Evolutionary conservation across 139 green algal genomes (phyloP).

Genomic region (Micromonas commoda): DNA sequence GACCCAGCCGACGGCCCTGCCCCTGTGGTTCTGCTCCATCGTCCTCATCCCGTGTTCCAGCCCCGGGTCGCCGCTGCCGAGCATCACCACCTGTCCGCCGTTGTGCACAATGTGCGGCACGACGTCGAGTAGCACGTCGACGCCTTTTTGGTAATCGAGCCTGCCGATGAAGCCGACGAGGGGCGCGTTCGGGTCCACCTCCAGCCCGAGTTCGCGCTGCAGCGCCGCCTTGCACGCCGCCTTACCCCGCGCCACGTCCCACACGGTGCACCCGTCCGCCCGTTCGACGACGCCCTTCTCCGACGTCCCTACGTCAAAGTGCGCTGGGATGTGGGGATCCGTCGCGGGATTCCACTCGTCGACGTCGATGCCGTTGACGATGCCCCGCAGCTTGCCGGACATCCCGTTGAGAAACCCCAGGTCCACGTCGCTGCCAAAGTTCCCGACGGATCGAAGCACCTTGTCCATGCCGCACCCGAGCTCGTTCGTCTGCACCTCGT

Average conservation of each 20-base stretch:
- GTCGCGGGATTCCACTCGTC: conserved; percentile 49
- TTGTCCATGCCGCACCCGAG: conserved; percentile 51
- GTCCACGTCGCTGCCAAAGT: conserved; percentile 1
- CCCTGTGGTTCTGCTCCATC: conserved; percentile 34
- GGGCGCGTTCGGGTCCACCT: conserved; percentile 24
- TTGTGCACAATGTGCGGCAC: conserved; percentile 38
- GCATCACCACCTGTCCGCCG: conserved; percentile 62
- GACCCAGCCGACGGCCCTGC: conserved; percentile 74
- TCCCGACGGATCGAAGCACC: conserved; percentile 39
- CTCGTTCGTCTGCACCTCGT: conserved; percentile 30
- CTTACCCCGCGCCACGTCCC: conserved; percentile 37
- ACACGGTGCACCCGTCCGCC: no score
- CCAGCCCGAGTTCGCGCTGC: conserved; percentile 49
- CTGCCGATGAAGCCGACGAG: conserved; percentile 82
- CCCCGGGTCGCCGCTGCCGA: conserved; percentile 64
- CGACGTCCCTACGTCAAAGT: no score
- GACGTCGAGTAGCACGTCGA: conserved; percentile 42
- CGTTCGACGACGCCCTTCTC: no score
- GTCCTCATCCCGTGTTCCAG: conserved; percentile 56
- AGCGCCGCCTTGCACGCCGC: conserved; percentile 43
- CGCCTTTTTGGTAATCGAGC: conserved; percentile 71
- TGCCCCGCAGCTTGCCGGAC: conserved; percentile 56
- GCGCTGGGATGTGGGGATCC: conserved; percentile 39
- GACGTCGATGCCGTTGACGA: conserved; percentile 78
- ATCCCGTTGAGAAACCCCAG: not conserved